A percentile compares a stretch with the other conserved stretches of the same genome.
Evolutionary conservation across 202 grass and related monocot species (phyloP).

Genomic region (Hordeum pubiflorum): DNA sequence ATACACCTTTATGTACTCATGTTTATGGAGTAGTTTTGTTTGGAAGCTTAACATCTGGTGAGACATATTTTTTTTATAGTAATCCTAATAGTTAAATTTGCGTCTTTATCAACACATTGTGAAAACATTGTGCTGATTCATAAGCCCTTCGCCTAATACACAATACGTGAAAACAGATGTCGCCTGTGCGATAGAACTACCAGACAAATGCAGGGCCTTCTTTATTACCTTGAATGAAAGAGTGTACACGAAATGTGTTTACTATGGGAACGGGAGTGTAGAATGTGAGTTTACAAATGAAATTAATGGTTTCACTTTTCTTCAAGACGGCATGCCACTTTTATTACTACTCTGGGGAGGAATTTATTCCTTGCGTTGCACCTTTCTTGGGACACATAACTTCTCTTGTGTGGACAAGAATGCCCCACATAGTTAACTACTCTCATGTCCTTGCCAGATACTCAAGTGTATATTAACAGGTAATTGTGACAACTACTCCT

Average conservation of each 20-base stretch:
- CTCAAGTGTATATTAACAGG: not conserved
- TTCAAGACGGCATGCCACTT: not conserved
- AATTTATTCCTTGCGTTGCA: not conserved
- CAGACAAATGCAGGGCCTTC: not conserved
- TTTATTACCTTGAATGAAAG: not conserved
- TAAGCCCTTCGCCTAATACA: not conserved
- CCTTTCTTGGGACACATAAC: not conserved
- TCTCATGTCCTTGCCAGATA: not conserved
- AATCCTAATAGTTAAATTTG: not conserved
- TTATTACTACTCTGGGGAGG: not conserved
- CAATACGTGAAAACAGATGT: not conserved
- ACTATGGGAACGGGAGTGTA: not conserved
- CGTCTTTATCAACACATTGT: not conserved
- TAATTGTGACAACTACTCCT: not conserved
- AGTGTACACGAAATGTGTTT: not conserved
- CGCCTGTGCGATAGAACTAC: not conserved
- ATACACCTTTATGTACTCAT: not conserved
- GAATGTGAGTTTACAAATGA: not conserved
- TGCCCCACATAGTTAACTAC: not conserved
- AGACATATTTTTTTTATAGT: not conserved
- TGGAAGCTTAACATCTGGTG: not conserved
- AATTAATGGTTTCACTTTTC: not conserved
- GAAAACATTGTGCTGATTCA: not conserved
- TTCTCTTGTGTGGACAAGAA: not conserved
- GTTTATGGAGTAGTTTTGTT: constrained; percentile 8